phyloP scores from a whole-genome alignment of 176 grass and related monocot genomes.

The Juncus effusus region DNA sequence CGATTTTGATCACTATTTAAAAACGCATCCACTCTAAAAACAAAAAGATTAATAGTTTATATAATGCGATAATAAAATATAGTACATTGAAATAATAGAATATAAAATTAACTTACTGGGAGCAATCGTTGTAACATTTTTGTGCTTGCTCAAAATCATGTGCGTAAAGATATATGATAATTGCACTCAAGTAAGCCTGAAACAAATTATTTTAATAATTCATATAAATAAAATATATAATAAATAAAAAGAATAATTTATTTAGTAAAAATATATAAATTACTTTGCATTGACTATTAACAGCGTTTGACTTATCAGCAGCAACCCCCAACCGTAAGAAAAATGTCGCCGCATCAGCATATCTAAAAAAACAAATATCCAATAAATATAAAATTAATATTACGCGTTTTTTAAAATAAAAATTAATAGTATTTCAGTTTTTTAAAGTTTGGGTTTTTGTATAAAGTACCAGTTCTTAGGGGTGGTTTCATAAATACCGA shows the following conservation, averaged over 20 bases:
- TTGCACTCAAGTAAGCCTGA: constrained; percentile 91
- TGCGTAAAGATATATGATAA: constrained; percentile 83
- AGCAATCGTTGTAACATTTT: constrained; percentile 98
- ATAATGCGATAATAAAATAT: neutral
- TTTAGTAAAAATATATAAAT: constrained; percentile 1
- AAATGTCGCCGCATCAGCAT: constrained; percentile 76
- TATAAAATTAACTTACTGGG: constrained; percentile 53
- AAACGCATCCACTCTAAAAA: constrained; percentile 72
- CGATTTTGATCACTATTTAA: constrained; percentile 78
- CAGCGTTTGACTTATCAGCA: constrained; percentile 93
- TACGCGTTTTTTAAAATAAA: too few relatives aligned
- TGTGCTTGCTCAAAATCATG: constrained; percentile 99
- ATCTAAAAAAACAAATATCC: constrained; percentile 35
- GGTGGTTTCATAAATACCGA: neutral
- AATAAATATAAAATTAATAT: too few relatives aligned
- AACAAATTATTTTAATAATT: constrained; percentile 20
- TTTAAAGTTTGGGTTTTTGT: neutral
- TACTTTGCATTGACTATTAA: constrained; percentile 99
- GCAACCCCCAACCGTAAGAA: constrained; percentile 75
- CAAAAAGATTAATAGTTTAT: constrained; percentile 4
- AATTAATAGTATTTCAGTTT: constrained; percentile 3
- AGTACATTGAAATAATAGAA: neutral
- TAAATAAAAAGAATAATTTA: neutral
- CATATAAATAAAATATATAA: constrained; percentile 6
- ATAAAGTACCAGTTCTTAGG: neutral